Base-by-base conservation (phyloP, 208 protist species). In the Trypanosoma scelopori region DNA sequence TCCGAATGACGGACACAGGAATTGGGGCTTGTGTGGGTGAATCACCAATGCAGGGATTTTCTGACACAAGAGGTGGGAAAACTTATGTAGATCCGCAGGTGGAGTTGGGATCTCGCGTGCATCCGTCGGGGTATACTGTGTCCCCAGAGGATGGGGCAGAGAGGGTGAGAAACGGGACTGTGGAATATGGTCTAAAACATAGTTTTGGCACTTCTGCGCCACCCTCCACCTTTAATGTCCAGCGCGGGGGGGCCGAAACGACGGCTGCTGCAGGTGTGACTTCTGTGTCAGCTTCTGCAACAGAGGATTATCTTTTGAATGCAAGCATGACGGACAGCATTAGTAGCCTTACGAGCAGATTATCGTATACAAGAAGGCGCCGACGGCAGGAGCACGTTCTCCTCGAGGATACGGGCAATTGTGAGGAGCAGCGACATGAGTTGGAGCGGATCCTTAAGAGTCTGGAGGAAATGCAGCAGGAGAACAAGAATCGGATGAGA, bases 401-500 rank as follows among this genome's bases (percentile, higher is more conserved):
- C 37, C 42, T 49, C 15, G 71, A 73, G 4, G 37, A 41, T 11
- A 23, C 30, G 2, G 55, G 28, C 15, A 71, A 66, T 0, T 57
- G 25, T n/a, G 70, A 67, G n/a, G 32, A 43, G 32, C 71, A 79
- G 11, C 72, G 59, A 22, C 47, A 60, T 1, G 72, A 81, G 39
- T 82, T 75, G 75, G 63, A 82, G 49, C 51, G 68, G 50, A 69
- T 73, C 15, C 71, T 93, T 28, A 47, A 66, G 28, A 79, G 78
- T 39, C 65, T 92, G 15, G 82, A 85, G 62, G 69, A 70, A 48
- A 91, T 94, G 84, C 84, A 87, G 63, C 63, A 51, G 46, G 85
- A 91, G 65, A 91, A 94, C 61, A 78, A 84, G 48, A 81, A 85
- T 11, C 73, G 77, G 18, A 73, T 91, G 71, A 46, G 72, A 1